Conservation (phyloP, 2,329 filamentous ascomycete genomes). For the Teratosphaeria pseudoeucalypti region DNA sequence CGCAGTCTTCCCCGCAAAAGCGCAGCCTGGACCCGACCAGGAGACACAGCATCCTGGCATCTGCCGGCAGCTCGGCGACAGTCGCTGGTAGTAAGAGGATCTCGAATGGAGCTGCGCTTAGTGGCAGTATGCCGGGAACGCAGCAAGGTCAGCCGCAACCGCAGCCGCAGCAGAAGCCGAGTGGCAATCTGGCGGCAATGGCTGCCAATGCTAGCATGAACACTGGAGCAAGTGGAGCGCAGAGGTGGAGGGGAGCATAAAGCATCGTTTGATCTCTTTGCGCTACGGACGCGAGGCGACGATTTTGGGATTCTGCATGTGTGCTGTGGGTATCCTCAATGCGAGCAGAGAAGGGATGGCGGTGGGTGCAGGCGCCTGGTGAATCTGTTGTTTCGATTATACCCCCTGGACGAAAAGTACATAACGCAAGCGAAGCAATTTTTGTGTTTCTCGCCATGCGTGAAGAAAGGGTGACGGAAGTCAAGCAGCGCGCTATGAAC, state of each 20-base stretch:
- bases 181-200: slow-evolving; percentile 11
- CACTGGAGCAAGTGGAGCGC: neutral
- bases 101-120: slow-evolving; percentile 14
- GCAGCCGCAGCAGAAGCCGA: neutral
- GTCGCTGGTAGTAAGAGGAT: slow-evolving; percentile 18
- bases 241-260: neutral
- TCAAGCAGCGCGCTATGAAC: too few relatives aligned
- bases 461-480: neutral
- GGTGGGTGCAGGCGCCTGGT: neutral
- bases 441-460: neutral
- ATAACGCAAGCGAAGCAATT: neutral
- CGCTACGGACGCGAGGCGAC: too few relatives aligned
- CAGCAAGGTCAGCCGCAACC: neutral
- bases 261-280: too few relatives aligned
- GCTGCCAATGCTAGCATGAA: slow-evolving; percentile 19
- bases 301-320: too few relatives aligned
- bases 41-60: slow-evolving; percentile 15
- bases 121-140: slow-evolving; percentile 1
- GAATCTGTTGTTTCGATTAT: neutral
- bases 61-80: slow-evolving; percentile 9
- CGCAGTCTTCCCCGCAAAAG: slow-evolving; percentile 16
- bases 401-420: neutral
- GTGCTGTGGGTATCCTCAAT: neutral
- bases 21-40: slow-evolving; percentile 7
- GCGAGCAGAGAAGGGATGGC: neutral